phyloP scores from a whole-genome alignment of 306 rosid genomes.

The Luffa acutangula region DNA sequence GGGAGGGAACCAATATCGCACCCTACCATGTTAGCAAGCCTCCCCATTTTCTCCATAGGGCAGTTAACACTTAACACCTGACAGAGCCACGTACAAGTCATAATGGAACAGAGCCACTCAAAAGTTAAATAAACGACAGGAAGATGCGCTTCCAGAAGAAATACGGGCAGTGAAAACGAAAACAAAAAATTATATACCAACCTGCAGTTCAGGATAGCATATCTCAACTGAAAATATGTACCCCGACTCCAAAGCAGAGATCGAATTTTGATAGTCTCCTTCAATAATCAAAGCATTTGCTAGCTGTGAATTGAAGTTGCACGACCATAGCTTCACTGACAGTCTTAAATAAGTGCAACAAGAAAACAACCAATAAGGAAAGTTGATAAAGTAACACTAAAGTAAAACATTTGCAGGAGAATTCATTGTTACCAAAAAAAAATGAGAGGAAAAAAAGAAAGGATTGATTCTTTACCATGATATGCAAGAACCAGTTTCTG shows the following conservation, averaged over 20 bases:
- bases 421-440: background rate
- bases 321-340: slow-evolving; percentile 76
- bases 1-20: no score
- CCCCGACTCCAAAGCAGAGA: slow-evolving; percentile 69
- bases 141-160: background rate
- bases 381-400: slow-evolving; percentile 2
- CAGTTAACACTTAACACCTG: no score
- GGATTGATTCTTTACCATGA: background rate
- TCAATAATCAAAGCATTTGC: slow-evolving; percentile 86
- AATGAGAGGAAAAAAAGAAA: background rate
- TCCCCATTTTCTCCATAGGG: no score
- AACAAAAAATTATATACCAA: slow-evolving; percentile 19
- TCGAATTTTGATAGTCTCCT: slow-evolving; percentile 73
- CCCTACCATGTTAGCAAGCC: no score
- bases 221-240: slow-evolving; percentile 57
- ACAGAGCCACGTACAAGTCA: background rate
- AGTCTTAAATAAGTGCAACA: slow-evolving; percentile 29
- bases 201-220: slow-evolving; percentile 77
- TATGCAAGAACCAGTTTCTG: background rate
- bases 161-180: background rate
- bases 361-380: slow-evolving; percentile 12
- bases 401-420: background rate
- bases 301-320: slow-evolving; percentile 96
- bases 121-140: background rate
- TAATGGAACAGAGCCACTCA: background rate